These are phyloP conservation scores for Epichloe sp. DNA, from an alignment of 2,329 filamentous ascomycete species.

Conservation along the genomic window DNA sequence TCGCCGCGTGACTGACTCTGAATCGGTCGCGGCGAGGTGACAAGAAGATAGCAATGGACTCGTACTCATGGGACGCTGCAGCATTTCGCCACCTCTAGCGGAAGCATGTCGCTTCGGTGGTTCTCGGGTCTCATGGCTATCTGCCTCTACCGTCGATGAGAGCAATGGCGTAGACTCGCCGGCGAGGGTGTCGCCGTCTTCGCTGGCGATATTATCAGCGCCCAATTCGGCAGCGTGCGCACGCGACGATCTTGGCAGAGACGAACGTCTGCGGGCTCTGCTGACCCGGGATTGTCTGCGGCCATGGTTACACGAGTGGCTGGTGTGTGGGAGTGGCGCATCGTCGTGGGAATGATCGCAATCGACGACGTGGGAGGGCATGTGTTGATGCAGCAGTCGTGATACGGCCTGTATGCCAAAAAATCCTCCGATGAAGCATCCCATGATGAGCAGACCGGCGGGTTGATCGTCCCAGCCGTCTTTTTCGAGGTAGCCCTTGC, in stretches of 20 bases:
- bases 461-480: constrained; percentile 52
- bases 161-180: constrained; percentile 39
- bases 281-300: constrained; percentile 19
- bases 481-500: constrained; percentile 61
- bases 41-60: constrained; percentile 13
- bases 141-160: constrained; percentile 9
- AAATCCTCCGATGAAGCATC: constrained; percentile 57
- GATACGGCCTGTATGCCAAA: constrained; percentile 64
- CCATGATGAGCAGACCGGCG: constrained; percentile 58
- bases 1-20: constrained; percentile 25
- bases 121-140: constrained; percentile 14
- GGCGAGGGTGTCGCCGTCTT: constrained; percentile 8
- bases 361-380: constrained; percentile 69
- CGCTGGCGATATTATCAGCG: constrained; percentile 1
- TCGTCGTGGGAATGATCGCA: constrained; percentile 64
- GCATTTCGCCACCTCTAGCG: constrained; percentile 17
- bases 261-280: constrained; percentile 18
- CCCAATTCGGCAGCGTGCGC: constrained; percentile 2
- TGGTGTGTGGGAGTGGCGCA: constrained; percentile 20
- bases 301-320: constrained; percentile 11
- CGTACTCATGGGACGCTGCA: constrained; percentile 10
- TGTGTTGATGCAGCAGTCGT: constrained; percentile 55
- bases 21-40: constrained; percentile 16
- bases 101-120: constrained; percentile 17
- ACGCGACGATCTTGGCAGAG: constrained; percentile 14